phyloP scores from a whole-genome alignment of 257 asterid genomes.

The Fraxinus cuspidata region DNA sequence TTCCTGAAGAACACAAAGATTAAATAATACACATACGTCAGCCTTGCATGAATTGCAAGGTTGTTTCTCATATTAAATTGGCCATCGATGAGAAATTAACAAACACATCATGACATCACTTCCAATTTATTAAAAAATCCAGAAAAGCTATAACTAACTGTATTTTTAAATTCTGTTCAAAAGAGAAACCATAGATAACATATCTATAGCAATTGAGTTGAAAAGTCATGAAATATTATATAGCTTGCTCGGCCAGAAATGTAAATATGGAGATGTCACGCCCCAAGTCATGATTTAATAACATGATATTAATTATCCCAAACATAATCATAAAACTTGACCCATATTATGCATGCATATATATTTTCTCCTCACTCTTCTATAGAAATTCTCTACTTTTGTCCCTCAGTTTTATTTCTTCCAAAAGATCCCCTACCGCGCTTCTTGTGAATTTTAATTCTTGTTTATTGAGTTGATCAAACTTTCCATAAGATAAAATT shows the following conservation, averaged over 20 bases:
- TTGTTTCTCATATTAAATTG: background rate
- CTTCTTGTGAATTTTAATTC: background rate
- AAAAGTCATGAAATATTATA: background rate
- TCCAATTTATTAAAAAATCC: background rate
- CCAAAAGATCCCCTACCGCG: background rate
- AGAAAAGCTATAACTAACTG: background rate
- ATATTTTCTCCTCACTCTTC: background rate
- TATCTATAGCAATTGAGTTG: background rate
- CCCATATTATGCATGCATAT: background rate
- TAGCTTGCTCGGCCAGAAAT: background rate
- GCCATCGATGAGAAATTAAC: background rate
- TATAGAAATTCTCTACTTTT: background rate
- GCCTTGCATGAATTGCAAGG: constrained; percentile 2
- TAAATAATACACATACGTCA: background rate
- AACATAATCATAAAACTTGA: background rate
- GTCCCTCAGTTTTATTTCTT: background rate
- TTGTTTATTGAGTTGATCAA: constrained; percentile 6
- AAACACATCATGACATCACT: background rate
- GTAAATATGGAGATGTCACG: background rate
- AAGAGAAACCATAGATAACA: background rate
- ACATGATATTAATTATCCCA: background rate
- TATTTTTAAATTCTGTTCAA: background rate
- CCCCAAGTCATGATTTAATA: background rate
- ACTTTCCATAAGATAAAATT: background rate
- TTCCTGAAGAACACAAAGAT: constrained; percentile 52